phyloP scores from a whole-genome alignment of 2,329 filamentous ascomycete species.

The Beauveria brongniartii region DNA sequence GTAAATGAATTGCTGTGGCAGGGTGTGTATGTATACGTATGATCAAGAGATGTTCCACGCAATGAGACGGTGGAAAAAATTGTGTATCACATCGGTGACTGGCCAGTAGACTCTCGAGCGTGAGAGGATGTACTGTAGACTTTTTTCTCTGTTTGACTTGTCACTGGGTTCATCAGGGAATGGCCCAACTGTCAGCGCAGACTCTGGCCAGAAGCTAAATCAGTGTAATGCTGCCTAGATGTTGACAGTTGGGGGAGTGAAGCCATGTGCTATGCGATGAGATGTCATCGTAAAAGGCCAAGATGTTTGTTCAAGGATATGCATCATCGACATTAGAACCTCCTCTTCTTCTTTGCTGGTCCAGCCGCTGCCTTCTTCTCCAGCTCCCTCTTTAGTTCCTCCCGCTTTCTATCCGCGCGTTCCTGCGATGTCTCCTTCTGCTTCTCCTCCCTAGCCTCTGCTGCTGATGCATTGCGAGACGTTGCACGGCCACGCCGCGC shows the following conservation, averaged over 20 bases:
- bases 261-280: background rate
- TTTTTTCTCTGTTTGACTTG: background rate
- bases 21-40: background rate
- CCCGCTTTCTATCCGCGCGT: constrained; percentile 40
- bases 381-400: constrained; percentile 48
- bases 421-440: constrained; percentile 36
- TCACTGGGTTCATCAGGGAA: background rate
- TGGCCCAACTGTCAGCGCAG: constrained; percentile 1
- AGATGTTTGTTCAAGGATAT: background rate
- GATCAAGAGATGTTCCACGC: background rate
- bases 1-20: background rate
- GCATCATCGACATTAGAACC: constrained; percentile 32
- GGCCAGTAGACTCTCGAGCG: background rate
- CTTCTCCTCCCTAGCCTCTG: constrained; percentile 21
- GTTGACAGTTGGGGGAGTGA: background rate
- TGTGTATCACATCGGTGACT: background rate
- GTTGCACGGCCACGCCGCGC: constrained; percentile 17
- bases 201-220: background rate
- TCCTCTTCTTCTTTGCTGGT: constrained; percentile 48
- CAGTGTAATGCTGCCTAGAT: background rate
- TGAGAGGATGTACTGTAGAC: background rate
- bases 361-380: constrained; percentile 40
- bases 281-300: background rate
- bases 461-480: constrained; percentile 14
- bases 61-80: background rate